Evolutionary conservation across 1,139 yeast genomes (phyloP).

Genomic region (Zhuliangozyma parablackwelliae): DNA sequence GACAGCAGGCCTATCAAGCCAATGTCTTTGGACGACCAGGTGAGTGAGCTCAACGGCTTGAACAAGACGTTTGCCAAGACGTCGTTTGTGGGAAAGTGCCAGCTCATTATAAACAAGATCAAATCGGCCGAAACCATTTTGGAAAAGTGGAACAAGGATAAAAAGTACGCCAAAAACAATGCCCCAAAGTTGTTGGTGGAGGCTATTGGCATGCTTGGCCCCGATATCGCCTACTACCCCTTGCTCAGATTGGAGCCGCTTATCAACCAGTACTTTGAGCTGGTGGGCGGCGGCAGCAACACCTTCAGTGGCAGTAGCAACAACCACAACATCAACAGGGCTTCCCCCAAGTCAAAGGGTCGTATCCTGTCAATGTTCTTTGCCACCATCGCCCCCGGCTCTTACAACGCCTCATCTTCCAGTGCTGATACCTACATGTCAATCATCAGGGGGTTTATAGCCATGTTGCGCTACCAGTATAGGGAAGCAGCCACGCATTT

Average conservation of each 20-base stretch:
- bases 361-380: too few relatives aligned
- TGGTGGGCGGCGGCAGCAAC: too few relatives aligned
- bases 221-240: constrained; percentile 6
- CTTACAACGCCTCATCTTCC: neutral
- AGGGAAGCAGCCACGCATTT: constrained; percentile 3
- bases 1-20: constrained; percentile 1
- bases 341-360: too few relatives aligned
- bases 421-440: constrained; percentile 1
- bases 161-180: constrained; percentile 3
- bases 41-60: constrained; percentile 5
- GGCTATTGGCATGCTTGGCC: constrained; percentile 9
- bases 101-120: constrained; percentile 7
- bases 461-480: constrained; percentile 10
- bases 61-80: constrained; percentile 4
- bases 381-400: too few relatives aligned
- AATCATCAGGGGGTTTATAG: constrained; percentile 8
- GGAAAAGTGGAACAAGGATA: constrained; percentile 7
- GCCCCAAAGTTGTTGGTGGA: constrained; percentile 7
- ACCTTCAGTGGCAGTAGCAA: too few relatives aligned
- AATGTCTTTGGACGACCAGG: constrained; percentile 9
- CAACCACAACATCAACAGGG: too few relatives aligned
- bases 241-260: constrained; percentile 8
- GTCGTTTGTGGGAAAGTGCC: constrained; percentile 10
- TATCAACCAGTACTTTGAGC: constrained; percentile 6
- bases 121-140: constrained; percentile 3